Evolutionary conservation across 768 basidiomycete genomes (phyloP), one percentile per base, ranked within the genome.

Genomic region (Amylocystis lapponica): DNA sequence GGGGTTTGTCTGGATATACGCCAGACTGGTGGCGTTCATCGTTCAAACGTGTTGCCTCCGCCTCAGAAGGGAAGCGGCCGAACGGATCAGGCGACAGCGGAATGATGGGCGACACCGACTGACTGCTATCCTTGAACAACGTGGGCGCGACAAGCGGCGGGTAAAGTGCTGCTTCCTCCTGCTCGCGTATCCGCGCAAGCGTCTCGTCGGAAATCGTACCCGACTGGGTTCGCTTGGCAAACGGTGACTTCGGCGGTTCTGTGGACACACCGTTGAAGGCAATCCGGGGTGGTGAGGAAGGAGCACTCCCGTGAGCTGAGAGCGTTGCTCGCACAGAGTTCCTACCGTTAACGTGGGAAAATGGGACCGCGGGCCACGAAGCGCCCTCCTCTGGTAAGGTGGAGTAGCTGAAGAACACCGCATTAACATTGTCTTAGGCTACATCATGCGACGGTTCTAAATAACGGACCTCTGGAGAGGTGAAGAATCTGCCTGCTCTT

Each of bases 61-160:
- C 14, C 21, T 49, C 44, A 9, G 84, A 86, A 25, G 86, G 70
- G 53, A 75, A 82, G 21, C 86, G 74, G 10, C 82, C 80, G 55
- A 90, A 89, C 21, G 87, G 87, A 64, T 90, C 87, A 7, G 87
- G 84, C 9, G 86, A 85, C n/a, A 88, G 67, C 29, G 88, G 88
- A 43, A 89, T 84, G n/a, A 82, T 56, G 17, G 84, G 82, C 2
- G 81, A 79, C 31, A 69, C 70, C 8, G 65, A 13, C 27, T 30
- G 27, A n/a, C n/a, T n/a, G 17, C 23, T 21, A 47, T 23, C 51
- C n/a, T 36, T 45, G 23, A 53, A 30, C 23, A 60, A 49, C 20
- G 63, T 51, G 16, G 62, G 57, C 23, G 63, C 55, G 21, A 62
- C 58, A 32, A 65, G 59, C 22, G 67, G 56, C 19, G 73, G 69